Conservation (phyloP, 345 rosid genomes). For the Populus deltoides region DNA sequence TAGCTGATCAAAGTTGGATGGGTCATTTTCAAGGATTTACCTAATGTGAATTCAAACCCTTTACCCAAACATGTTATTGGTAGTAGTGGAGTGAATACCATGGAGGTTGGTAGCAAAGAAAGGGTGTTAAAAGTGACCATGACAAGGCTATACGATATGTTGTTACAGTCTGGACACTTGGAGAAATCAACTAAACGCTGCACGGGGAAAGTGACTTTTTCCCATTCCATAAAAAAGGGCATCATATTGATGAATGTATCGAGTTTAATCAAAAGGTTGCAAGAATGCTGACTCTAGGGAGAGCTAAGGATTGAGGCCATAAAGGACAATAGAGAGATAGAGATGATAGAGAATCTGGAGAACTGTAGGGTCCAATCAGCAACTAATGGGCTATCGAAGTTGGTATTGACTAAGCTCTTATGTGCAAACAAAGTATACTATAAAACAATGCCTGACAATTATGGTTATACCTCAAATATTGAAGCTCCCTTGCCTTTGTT, state of each 20-base stretch:
- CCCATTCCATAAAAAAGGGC: neutral
- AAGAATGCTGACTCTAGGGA: neutral
- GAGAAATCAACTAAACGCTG: fast-evolving
- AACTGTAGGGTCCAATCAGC: neutral
- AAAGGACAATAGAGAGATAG: fast-evolving
- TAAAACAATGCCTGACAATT: fast-evolving
- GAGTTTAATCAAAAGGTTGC: too few species aligned
- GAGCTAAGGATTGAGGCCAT: neutral
- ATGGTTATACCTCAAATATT: too few species aligned
- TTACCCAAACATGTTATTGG: neutral
- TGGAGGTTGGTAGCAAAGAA: fast-evolving
- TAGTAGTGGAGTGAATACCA: fast-evolving
- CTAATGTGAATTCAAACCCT: neutral
- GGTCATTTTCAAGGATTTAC: neutral
- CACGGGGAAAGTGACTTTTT: fast-evolving
- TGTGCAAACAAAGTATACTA: fast-evolving
- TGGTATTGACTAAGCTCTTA: neutral
- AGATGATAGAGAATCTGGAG: too few species aligned
- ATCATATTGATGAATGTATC: neutral
- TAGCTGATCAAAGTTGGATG: too few species aligned
- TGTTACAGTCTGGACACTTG: fast-evolving
- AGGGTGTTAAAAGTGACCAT: neutral
- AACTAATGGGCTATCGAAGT: neutral
- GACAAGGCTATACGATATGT: fast-evolving
- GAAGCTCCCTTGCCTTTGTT: too few species aligned